Evolutionary conservation across 2,329 filamentous ascomycete species (phyloP).

Genomic region (Magnaporthiopsis rhizophila): DNA sequence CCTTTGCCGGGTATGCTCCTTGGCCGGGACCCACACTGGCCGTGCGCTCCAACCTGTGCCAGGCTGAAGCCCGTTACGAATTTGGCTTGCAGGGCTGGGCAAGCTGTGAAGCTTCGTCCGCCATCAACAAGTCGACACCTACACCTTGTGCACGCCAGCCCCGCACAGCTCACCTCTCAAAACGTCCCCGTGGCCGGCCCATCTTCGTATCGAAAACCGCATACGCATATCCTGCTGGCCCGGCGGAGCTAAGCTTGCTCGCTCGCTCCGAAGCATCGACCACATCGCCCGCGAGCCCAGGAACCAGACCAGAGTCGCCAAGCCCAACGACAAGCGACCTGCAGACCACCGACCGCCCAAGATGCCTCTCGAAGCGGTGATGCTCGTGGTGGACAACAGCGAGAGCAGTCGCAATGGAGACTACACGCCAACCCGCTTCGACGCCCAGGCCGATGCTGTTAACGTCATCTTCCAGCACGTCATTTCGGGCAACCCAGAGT

Average conservation of each 20-base stretch:
- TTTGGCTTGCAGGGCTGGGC: not conserved
- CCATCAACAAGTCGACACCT: not conserved
- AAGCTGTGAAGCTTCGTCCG: slow-evolving; percentile 7
- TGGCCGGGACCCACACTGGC: not conserved
- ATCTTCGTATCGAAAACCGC: not conserved
- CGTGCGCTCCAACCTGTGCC: not conserved
- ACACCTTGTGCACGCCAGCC: not conserved
- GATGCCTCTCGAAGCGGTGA: slow-evolving; percentile 98
- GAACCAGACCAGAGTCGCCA: not conserved
- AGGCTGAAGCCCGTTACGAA: slow-evolving; percentile 7
- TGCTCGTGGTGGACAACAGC: slow-evolving; percentile 99
- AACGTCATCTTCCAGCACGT: slow-evolving; percentile 94
- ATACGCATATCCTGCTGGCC: not conserved
- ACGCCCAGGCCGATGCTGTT: slow-evolving; percentile 91
- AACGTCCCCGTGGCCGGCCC: not conserved
- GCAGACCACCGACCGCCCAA: slow-evolving; percentile 36
- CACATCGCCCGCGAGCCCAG: not conserved
- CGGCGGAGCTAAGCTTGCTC: not conserved
- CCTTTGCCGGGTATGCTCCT: not conserved
- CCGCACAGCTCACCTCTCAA: not conserved
- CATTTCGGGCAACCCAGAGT: slow-evolving; percentile 91
- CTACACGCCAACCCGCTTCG: slow-evolving; percentile 83
- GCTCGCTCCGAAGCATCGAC: slow-evolving; percentile 11
- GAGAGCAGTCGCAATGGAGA: slow-evolving; percentile 98
- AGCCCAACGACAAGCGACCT: slow-evolving; percentile 8